A percentile compares a stretch with the other conserved stretches of the same genome.
These are phyloP conservation scores for Jamesozyma spencerorum DNA, from an alignment of 805 yeast species.

Conservation along the genomic window DNA sequence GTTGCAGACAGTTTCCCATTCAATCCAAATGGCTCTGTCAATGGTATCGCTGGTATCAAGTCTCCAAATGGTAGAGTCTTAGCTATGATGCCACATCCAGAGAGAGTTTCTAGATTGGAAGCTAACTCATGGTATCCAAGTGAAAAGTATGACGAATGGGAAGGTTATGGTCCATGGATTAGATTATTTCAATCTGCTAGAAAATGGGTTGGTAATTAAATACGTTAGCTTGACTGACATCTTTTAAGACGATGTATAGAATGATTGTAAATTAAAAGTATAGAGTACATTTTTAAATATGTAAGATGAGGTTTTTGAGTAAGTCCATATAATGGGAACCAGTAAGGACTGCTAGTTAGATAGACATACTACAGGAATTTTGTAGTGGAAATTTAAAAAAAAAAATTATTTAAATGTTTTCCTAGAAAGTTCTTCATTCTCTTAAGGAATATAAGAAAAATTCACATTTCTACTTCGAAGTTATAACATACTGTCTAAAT, in stretches of 20 bases:
- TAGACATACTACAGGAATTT: too few species aligned
- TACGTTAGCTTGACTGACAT: background rate
- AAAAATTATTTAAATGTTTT: too few species aligned
- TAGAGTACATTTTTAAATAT: too few species aligned
- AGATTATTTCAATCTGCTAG: slow-evolving; percentile 87
- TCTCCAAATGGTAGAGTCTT: slow-evolving; percentile 89
- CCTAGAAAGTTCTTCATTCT: too few species aligned
- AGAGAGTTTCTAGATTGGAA: slow-evolving; percentile 81
- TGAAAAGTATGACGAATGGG: slow-evolving; percentile 53
- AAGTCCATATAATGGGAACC: too few species aligned
- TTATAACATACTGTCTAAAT: too few species aligned
- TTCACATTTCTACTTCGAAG: too few species aligned
- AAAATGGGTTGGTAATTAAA: slow-evolving; percentile 66
- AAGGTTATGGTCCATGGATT: slow-evolving; percentile 90
- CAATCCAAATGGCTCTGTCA: slow-evolving; percentile 94
- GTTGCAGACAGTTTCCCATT: slow-evolving; percentile 77
- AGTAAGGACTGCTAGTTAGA: too few species aligned
- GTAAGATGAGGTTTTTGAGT: too few species aligned
- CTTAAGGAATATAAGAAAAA: too few species aligned
- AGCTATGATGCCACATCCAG: slow-evolving; percentile 99
- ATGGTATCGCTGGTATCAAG: slow-evolving; percentile 85
- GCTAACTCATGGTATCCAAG: slow-evolving; percentile 87
- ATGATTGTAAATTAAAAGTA: background rate
- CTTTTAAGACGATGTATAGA: background rate
- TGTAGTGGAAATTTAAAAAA: too few species aligned